Evolutionary conservation across 805 yeast species (phyloP), one percentile per base, ranked within the genome.

Genomic region (Lachancea kluyveri): DNA sequence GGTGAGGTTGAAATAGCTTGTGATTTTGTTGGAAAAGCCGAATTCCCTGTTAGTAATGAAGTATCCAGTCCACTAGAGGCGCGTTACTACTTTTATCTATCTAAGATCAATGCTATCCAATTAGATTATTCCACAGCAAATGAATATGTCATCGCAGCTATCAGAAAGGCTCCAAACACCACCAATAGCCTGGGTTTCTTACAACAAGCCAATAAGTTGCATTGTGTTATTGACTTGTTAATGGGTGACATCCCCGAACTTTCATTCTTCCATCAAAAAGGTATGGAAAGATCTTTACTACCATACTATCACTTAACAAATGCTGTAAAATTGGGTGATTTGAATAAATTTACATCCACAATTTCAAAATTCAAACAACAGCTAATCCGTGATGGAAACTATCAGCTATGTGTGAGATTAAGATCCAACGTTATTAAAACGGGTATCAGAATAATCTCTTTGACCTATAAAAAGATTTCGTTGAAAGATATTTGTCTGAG

Each of bases 391-490:
- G 98, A 92, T 59, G 85, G 80, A 30, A 84, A 79, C 46, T 84
- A 77, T 56, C 83, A 85, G 23, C 70, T 92, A 47, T 92, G 92
- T 26, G 70, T 86, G 27, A 76, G 97, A 51, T 70, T 92, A 53
- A 82, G 96, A 57, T 95, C 94, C 54, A 92, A 90, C 57, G 99
- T 92, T 40, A 92, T 92, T 62, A 92, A 90, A 64, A 88, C 99
- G 1, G 99, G 98, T 52, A 86, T 92, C 40, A 75, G 97, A 59
- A 82, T 85, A 50, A 85, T 92, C 52, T 84, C 95, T 8, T 66
- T 92, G 49, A 79, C 96, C 5, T 92, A 92, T 65, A 82, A 92
- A 39, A 79, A 76, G 55, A 92, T 92, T 40, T 84, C 96, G 3
- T 70, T 92, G 49, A 83, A 81, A 59, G 99, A 92, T 54, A 87